Evolutionary conservation across 306 rosid genomes (phyloP), one percentile per base, ranked within the genome.

Genomic region (Abrus precatorius): DNA sequence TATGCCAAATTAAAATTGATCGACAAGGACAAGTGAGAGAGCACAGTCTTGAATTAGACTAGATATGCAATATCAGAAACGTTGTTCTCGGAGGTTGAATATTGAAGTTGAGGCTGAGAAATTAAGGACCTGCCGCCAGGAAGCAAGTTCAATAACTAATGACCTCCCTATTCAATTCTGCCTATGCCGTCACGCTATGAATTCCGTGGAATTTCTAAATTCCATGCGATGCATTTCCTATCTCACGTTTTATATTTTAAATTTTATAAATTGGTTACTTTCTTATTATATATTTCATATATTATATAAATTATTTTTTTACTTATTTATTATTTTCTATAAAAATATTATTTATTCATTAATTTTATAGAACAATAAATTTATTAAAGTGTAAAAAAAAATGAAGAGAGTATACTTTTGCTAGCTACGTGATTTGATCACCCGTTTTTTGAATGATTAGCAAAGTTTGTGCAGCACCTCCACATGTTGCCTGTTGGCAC

Each of bases 171-270:
- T 29, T 75, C 43, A 61, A 13, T 47, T 44, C 49, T 32, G 38
- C 29, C 29, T 59, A 9, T 60, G 34, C 70, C 79, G 56, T 44
- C 59, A 72, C 69, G 68, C 57, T 56, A 40, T 6, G 72, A 52
- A 34, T 40, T 52, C 33, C 66, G 34, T 62, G 67, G 12, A 77
- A 53, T 52, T 65, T 53, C 66, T 52, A 40, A 77, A 38, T 54
- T 77, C 56, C n/a, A 10, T 40, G 20, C 38, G 7, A 4, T 34
- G 9, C 10, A 20, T 20, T 20, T 20, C 20, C 20, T 20, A 20
- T 20, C 20, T 20, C 20, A 20, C 20, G 20, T 20, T 20, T 20
- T 20, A 20, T 20, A 20, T 20, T 20, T 20, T 20, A 20, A 20
- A 20, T 20, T 20, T 20, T 20, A 20, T 20, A 20, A 20, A 20